Evolutionary conservation across 31 red algal species (phyloP).

Genomic region (Odonthalia washingtoniensis): DNA sequence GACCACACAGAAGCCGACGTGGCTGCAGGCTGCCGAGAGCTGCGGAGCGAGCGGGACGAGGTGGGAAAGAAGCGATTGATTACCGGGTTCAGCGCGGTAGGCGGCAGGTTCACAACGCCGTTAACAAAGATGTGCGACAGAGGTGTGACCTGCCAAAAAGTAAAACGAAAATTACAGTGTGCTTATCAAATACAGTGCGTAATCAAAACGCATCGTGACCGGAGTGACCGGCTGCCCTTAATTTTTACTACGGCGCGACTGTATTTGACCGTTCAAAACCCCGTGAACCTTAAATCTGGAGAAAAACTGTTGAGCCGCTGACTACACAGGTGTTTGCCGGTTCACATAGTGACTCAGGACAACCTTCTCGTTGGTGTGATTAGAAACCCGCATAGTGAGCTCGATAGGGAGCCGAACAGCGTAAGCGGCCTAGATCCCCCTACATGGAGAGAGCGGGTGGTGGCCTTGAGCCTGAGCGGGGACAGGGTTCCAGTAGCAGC

Average conservation of each 20-base stretch:
- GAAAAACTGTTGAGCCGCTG: conserved; percentile 23
- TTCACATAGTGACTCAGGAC: conserved; percentile 31
- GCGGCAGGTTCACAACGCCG: no score
- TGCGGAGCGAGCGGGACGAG: no score
- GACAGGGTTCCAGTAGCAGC: background rate
- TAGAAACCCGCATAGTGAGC: conserved; percentile 25
- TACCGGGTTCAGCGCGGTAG: no score
- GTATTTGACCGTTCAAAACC: background rate
- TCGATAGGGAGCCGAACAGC: conserved; percentile 23
- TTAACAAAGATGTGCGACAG: no score
- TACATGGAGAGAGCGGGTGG: conserved; percentile 35
- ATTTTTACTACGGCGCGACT: background rate
- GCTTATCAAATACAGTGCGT: no score
- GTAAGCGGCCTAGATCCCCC: conserved; percentile 42
- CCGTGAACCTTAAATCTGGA: background rate
- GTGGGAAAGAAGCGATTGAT: no score
- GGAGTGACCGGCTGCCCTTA: background rate
- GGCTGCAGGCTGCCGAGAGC: no score
- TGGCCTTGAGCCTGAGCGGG: background rate
- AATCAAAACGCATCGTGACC: background rate
- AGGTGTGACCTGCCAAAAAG: no score
- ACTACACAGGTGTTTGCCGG: background rate
- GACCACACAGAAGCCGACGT: no score
- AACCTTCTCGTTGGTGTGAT: background rate
- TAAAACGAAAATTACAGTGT: no score